phyloP scores from a whole-genome alignment of 1,284 basidiomycete species.

The Farysia itapuensis region DNA sequence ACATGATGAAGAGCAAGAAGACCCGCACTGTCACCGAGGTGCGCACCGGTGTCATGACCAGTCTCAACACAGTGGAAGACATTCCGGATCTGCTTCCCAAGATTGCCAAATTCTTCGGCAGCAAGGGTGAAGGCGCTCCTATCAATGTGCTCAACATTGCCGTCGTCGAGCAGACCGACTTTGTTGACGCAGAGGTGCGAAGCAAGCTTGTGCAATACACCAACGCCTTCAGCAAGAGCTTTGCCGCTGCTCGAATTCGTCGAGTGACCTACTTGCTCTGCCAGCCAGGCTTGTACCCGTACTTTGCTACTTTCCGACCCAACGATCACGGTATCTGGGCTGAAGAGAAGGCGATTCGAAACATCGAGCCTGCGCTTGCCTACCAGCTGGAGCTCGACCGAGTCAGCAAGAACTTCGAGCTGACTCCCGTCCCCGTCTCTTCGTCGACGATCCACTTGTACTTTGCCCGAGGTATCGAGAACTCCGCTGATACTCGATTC shows the following conservation, averaged over 20 bases:
- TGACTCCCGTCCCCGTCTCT: slow-evolving; percentile 74
- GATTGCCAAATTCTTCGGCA: slow-evolving; percentile 49
- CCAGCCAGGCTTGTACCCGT: slow-evolving; percentile 85
- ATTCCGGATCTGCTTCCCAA: slow-evolving; percentile 48
- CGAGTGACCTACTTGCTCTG: slow-evolving; percentile 91
- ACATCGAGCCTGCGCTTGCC: slow-evolving; percentile 96
- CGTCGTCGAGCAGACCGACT: slow-evolving; percentile 68
- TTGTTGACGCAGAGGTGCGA: slow-evolving; percentile 77
- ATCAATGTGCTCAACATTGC: slow-evolving; percentile 76
- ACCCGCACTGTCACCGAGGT: slow-evolving; percentile 37
- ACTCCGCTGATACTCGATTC: slow-evolving; percentile 93
- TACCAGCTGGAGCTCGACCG: slow-evolving; percentile 97
- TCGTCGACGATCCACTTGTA: slow-evolving; percentile 78
- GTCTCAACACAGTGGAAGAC: slow-evolving; percentile 43
- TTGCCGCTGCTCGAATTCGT: slow-evolving; percentile 78
- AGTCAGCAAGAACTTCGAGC: slow-evolving; percentile 86
- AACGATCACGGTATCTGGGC: slow-evolving; percentile 74
- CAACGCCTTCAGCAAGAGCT: slow-evolving; percentile 70
- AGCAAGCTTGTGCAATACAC: slow-evolving; percentile 73
- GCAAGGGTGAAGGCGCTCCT: slow-evolving; percentile 20
- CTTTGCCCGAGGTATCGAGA: slow-evolving; percentile 90
- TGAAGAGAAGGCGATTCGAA: slow-evolving; percentile 94
- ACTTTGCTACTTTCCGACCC: slow-evolving; percentile 85
- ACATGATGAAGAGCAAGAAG: slow-evolving; percentile 39
- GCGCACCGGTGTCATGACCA: slow-evolving; percentile 58